Conservation (phyloP, 106 monocot species). For the Dioscorea dumetorum region DNA sequence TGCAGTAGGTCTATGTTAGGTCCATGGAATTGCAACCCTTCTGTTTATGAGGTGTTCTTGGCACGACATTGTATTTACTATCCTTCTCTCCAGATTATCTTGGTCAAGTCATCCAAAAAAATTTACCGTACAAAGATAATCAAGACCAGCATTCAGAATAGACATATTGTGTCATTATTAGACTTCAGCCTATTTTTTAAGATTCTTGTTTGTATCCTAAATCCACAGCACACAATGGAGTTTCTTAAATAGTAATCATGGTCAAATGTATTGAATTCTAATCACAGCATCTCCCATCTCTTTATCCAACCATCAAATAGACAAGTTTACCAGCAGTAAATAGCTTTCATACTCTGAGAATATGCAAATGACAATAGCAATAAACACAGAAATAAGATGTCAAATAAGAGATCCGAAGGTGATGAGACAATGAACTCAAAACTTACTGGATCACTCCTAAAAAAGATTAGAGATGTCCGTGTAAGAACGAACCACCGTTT, state of each 20-base stretch:
- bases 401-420: neutral
- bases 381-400: neutral
- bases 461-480: constrained; percentile 69
- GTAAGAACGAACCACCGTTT: constrained; percentile 90
- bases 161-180: too few species aligned
- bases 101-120: too few species aligned
- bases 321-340: neutral
- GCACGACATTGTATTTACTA: too few species aligned
- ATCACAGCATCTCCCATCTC: neutral
- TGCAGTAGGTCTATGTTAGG: too few species aligned
- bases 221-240: too few species aligned
- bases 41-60: too few species aligned
- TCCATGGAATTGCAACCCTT: too few species aligned
- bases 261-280: neutral
- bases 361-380: neutral
- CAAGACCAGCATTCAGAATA: too few species aligned
- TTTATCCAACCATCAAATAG: neutral
- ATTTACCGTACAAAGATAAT: too few species aligned
- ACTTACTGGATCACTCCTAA: constrained; percentile 76
- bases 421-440: neutral
- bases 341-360: neutral
- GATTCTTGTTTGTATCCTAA: too few species aligned
- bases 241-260: neutral
- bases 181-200: too few species aligned
- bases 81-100: too few species aligned